These are phyloP conservation scores for Citrus unshiu DNA, from an alignment of 345 rosid species.

Conservation along the genomic window DNA sequence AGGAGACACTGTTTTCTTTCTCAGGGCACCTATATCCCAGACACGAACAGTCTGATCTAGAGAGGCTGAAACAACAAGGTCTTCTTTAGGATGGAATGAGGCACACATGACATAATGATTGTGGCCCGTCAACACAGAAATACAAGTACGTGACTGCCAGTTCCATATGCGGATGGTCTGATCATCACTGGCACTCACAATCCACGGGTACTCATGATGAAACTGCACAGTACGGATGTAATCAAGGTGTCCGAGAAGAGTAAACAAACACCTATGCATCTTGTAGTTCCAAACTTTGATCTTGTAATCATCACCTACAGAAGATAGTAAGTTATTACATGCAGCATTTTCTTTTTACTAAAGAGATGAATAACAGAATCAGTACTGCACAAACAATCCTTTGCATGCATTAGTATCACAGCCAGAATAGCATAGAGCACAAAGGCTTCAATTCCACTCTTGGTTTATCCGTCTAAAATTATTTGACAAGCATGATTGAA, in stretches of 20 bases:
- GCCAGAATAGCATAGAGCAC: neutral
- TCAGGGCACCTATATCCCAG: slow-evolving; percentile 93
- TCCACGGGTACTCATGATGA: slow-evolving; percentile 98
- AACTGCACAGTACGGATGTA: slow-evolving; percentile 96
- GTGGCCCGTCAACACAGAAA: slow-evolving; percentile 95
- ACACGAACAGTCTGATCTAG: slow-evolving; percentile 96
- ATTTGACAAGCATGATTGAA: neutral
- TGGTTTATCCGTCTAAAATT: neutral
- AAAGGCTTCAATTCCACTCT: neutral
- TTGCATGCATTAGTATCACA: neutral
- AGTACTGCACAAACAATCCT: neutral
- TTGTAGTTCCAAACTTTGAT: slow-evolving; percentile 98
- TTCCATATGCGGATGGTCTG: slow-evolving; percentile 99
- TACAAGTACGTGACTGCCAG: slow-evolving; percentile 97
- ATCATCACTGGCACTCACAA: slow-evolving; percentile 98
- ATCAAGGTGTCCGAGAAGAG: slow-evolving; percentile 96
- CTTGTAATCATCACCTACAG: slow-evolving; percentile 94
- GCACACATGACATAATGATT: slow-evolving; percentile 99
- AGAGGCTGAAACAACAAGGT: slow-evolving; percentile 94
- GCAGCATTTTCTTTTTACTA: neutral
- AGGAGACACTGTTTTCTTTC: slow-evolving; percentile 86
- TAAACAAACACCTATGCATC: slow-evolving; percentile 83
- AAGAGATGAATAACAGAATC: neutral
- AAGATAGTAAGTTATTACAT: slow-evolving; percentile 6
- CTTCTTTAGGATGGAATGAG: slow-evolving; percentile 93